Percentiles rank a stretch among this genome's conserved stretches.
Evolutionary conservation across 768 basidiomycete genomes (phyloP).

Genomic region (Scleroderma bovista): DNA sequence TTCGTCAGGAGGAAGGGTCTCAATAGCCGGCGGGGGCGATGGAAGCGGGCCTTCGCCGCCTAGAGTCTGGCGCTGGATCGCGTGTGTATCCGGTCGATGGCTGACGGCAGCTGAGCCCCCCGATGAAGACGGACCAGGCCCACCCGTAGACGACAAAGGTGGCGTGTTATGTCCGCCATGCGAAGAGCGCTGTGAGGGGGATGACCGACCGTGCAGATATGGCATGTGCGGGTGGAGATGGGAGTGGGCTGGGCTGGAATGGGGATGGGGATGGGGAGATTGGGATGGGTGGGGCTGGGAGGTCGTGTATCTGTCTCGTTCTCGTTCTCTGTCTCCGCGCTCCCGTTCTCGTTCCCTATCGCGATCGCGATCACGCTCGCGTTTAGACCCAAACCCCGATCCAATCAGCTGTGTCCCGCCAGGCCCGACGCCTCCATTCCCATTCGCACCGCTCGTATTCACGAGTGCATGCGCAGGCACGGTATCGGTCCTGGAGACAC

Average conservation of each 20-base stretch:
- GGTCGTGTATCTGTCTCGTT: background rate
- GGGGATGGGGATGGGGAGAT: slow-evolving; percentile 18
- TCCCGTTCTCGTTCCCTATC: slow-evolving; percentile 20
- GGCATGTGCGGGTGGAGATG: slow-evolving; percentile 7
- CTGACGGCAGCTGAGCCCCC: background rate
- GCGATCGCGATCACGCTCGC: slow-evolving; percentile 2
- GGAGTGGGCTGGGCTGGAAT: slow-evolving; percentile 19
- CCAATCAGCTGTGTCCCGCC: slow-evolving; percentile 20
- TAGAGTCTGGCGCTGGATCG: too few relatives aligned
- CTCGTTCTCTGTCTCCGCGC: slow-evolving; percentile 18
- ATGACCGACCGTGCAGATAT: background rate
- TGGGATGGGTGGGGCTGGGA: slow-evolving; percentile 8
- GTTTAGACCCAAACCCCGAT: background rate
- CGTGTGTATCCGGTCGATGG: too few relatives aligned
- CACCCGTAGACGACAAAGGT: background rate
- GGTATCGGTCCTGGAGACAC: slow-evolving; percentile 27
- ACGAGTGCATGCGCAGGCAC: slow-evolving; percentile 19
- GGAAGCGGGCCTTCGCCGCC: background rate
- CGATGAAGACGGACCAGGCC: slow-evolving; percentile 10
- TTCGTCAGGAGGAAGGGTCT: background rate
- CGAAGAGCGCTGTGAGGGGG: slow-evolving; percentile 19
- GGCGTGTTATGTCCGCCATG: background rate
- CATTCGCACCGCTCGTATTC: background rate
- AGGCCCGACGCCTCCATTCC: slow-evolving; percentile 19
- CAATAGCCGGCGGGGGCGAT: background rate